Percentiles rank a stretch among this genome's conserved stretches.
These are phyloP conservation scores for Peronosclerospora sorghi DNA, from an alignment of 352 stramenopile genomes.

Conservation along the genomic window DNA sequence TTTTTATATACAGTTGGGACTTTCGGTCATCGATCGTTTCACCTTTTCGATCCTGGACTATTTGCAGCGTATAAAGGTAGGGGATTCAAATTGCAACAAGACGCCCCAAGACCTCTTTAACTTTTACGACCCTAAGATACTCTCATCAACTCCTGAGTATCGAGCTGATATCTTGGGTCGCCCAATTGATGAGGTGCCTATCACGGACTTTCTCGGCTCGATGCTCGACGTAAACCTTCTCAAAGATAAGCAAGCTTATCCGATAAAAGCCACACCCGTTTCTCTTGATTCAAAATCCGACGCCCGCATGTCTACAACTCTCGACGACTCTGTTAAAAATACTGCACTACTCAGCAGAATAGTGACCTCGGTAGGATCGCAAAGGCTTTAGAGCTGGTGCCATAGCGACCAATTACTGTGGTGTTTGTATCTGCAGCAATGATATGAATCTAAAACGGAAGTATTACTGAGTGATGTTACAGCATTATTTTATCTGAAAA, in stretches of 20 bases:
- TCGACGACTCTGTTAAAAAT: not conserved
- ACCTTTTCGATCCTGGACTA: constrained; percentile 85
- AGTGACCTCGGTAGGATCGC: not conserved
- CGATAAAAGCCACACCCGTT: too few relatives aligned
- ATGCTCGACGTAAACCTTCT: constrained; percentile 72
- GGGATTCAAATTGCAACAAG: constrained; percentile 49
- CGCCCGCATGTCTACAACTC: not conserved
- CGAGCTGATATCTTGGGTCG: too few relatives aligned
- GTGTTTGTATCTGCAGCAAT: constrained; percentile 28
- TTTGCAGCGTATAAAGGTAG: constrained; percentile 76
- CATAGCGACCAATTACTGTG: constrained; percentile 9
- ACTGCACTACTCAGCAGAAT: not conserved
- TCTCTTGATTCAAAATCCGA: not conserved
- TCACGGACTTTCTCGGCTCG: constrained; percentile 84
- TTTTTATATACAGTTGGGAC: constrained; percentile 34
- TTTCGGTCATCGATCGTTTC: too few relatives aligned
- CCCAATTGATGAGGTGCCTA: constrained; percentile 57
- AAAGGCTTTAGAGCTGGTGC: constrained; percentile 28
- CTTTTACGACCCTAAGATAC: too few relatives aligned
- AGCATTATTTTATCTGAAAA: too few relatives aligned
- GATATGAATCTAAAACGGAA: constrained; percentile 18
- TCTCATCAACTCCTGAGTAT: too few relatives aligned
- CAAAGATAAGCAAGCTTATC: constrained; percentile 64
- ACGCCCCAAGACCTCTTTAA: constrained; percentile 63
- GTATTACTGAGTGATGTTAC: too few relatives aligned